Conservation (phyloP, 2,329 filamentous ascomycete genomes). For the Ophiocordyceps camponoti-leonardi region DNA sequence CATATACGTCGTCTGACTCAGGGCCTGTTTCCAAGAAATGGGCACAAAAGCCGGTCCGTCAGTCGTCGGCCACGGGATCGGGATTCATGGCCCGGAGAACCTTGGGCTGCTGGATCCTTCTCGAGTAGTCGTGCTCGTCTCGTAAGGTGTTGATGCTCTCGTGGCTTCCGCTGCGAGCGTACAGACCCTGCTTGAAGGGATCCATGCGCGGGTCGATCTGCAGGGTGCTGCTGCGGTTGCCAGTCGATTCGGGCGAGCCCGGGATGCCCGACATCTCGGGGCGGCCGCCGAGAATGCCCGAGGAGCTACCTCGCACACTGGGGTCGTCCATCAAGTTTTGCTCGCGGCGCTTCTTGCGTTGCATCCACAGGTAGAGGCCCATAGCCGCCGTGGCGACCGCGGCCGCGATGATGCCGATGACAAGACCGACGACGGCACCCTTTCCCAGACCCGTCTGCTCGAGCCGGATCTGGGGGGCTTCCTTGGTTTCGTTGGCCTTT, state of each 20-base stretch:
- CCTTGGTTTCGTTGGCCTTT: background rate
- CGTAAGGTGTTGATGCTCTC: constrained; percentile 47
- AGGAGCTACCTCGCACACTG: constrained; percentile 32
- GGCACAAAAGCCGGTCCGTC: background rate
- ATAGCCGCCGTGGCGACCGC: constrained; percentile 20
- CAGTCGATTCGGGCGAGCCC: constrained; percentile 17
- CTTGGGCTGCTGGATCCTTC: constrained; percentile 36
- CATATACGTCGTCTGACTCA: constrained; percentile 15
- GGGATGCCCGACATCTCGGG: constrained; percentile 22
- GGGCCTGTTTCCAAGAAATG: constrained; percentile 7
- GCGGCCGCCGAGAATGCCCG: constrained; percentile 27
- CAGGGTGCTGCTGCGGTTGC: constrained; percentile 34
- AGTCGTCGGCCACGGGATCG: constrained; percentile 22
- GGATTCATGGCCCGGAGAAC: constrained; percentile 48
- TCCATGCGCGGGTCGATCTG: constrained; percentile 47
- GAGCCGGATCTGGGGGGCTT: background rate
- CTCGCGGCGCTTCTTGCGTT: constrained; percentile 25
- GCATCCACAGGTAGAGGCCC: constrained; percentile 24
- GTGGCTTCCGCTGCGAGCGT: constrained; percentile 39
- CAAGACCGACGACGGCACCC: constrained; percentile 34
- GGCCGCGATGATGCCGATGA: constrained; percentile 29
- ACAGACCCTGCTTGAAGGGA: constrained; percentile 39
- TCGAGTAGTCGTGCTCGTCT: constrained; percentile 49
- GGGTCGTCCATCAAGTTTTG: constrained; percentile 25
- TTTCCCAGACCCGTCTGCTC: constrained; percentile 18